phyloP scores from a whole-genome alignment of 257 asterid genomes.

The Hygrophila difformis region DNA sequence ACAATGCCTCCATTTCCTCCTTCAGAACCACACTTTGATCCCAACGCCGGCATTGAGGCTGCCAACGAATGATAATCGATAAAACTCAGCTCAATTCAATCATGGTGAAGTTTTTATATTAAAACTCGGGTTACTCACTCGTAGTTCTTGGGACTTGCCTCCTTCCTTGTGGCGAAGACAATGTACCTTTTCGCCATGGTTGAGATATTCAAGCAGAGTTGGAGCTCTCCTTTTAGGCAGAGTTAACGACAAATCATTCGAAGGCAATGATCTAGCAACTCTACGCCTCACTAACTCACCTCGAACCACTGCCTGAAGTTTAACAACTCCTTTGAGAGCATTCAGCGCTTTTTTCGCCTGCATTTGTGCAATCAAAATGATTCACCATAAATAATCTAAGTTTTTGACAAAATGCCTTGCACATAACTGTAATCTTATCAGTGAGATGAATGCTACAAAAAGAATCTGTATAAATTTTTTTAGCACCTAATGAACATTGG shows the following conservation, averaged over 20 bases:
- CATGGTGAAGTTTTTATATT: too few species aligned
- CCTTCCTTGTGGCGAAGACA: constrained; percentile 25
- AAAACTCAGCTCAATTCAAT: not conserved
- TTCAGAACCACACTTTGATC: constrained; percentile 40
- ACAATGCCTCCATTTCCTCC: constrained; percentile 49
- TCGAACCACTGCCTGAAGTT: constrained; percentile 77
- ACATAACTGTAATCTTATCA: too few species aligned
- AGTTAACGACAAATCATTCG: constrained; percentile 17
- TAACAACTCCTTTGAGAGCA: constrained; percentile 73
- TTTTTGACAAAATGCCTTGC: too few species aligned
- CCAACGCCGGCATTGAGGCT: constrained; percentile 54
- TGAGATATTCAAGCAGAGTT: constrained; percentile 32
- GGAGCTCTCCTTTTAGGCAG: constrained; percentile 30
- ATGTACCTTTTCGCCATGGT: constrained; percentile 34
- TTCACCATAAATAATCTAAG: too few species aligned
- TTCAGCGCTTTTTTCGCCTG: constrained; percentile 81
- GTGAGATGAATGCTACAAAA: not conserved
- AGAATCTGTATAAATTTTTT: not conserved
- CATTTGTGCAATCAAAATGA: not conserved
- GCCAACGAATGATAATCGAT: constrained; percentile 8
- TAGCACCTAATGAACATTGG: too few species aligned
- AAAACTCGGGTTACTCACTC: constrained; percentile 21
- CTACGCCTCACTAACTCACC: constrained; percentile 60
- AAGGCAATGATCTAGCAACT: constrained; percentile 19
- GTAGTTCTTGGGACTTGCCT: constrained; percentile 34